A percentile compares a stretch with the other conserved stretches of the same genome.
Evolutionary conservation across 2,329 filamentous ascomycete genomes (phyloP).

Genomic region (Verticillium nonalfalfae): DNA sequence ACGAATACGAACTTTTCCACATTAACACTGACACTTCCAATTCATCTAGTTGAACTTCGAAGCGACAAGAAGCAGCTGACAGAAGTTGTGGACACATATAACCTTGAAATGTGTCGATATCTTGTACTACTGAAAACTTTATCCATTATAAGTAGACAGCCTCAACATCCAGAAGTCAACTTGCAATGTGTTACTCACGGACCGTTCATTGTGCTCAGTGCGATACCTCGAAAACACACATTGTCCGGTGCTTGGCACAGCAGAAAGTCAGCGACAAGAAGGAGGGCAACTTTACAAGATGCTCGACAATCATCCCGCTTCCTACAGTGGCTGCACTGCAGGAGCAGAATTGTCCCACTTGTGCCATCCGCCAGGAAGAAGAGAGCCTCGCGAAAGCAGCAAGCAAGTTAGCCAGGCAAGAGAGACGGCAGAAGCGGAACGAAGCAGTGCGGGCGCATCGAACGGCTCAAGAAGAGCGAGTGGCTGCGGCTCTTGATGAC

Average conservation of each 20-base stretch:
- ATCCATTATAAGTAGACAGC: background rate
- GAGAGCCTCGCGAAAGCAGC: background rate
- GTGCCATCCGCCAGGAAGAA: background rate
- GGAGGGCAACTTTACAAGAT: conserved; percentile 11
- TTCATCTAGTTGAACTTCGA: too few relatives aligned
- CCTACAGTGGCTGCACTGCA: background rate
- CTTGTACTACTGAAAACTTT: too few relatives aligned
- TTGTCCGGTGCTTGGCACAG: background rate
- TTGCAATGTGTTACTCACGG: background rate
- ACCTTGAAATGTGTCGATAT: too few relatives aligned
- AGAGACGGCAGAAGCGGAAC: conserved; percentile 1
- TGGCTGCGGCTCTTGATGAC: background rate
- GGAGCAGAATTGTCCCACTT: background rate
- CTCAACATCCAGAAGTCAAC: background rate
- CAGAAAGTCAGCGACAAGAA: conserved; percentile 2
- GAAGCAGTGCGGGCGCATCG: background rate
- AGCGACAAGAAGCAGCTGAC: too few relatives aligned
- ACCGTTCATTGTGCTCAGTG: background rate
- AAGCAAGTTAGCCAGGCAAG: conserved; percentile 10
- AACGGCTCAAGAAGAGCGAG: background rate
- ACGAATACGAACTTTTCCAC: too few relatives aligned
- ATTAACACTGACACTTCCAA: too few relatives aligned
- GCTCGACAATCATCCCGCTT: conserved; percentile 2
- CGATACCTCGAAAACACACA: background rate
- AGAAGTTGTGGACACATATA: too few relatives aligned